A percentile compares a stretch with the other conserved stretches of the same genome.
These are phyloP conservation scores for Aureobasidium mangrovei DNA, from an alignment of 2,329 filamentous ascomycete species.

Conservation along the genomic window DNA sequence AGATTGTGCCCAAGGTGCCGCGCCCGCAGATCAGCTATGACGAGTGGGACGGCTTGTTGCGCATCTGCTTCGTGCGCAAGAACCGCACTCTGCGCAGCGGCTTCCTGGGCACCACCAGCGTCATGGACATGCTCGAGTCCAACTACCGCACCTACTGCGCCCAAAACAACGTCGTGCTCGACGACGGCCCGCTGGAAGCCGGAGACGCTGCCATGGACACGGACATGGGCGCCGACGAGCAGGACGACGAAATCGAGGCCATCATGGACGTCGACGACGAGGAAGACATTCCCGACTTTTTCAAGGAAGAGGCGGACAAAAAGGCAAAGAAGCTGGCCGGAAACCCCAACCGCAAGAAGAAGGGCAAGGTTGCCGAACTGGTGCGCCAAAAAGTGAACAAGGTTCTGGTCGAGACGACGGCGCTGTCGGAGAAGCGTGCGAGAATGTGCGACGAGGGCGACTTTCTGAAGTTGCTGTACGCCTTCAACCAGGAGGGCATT, in stretches of 20 bases:
- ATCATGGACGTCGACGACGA: slow-evolving; percentile 50
- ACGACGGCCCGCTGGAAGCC: slow-evolving; percentile 49
- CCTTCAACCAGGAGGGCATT: slow-evolving; percentile 86
- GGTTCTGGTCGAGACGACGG: slow-evolving; percentile 72
- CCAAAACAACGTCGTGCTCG: slow-evolving; percentile 69
- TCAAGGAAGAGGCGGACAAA: slow-evolving; percentile 54
- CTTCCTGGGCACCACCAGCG: slow-evolving; percentile 71
- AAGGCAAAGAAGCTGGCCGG: slow-evolving; percentile 46
- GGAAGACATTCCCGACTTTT: slow-evolving; percentile 74
- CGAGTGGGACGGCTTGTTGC: slow-evolving; percentile 85
- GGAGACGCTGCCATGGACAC: slow-evolving; percentile 38
- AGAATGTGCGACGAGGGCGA: slow-evolving; percentile 88
- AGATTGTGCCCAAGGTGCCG: slow-evolving; percentile 79
- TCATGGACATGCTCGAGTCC: slow-evolving; percentile 71
- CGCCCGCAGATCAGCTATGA: slow-evolving; percentile 84
- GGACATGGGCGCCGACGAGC: slow-evolving; percentile 31
- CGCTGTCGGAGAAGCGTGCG: slow-evolving; percentile 70
- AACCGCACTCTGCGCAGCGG: slow-evolving; percentile 81
- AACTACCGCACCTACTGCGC: slow-evolving; percentile 91
- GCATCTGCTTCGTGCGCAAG: slow-evolving; percentile 76
- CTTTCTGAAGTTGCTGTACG: slow-evolving; percentile 70
- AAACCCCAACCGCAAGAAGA: slow-evolving; percentile 57
- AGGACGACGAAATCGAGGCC: slow-evolving; percentile 38
- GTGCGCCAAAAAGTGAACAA: slow-evolving; percentile 81
- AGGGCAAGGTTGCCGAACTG: slow-evolving; percentile 69